Evolutionary conservation across 495 filamentous ascomycete genomes (phyloP).

Genomic region (Clohesyomyces aquaticus): DNA sequence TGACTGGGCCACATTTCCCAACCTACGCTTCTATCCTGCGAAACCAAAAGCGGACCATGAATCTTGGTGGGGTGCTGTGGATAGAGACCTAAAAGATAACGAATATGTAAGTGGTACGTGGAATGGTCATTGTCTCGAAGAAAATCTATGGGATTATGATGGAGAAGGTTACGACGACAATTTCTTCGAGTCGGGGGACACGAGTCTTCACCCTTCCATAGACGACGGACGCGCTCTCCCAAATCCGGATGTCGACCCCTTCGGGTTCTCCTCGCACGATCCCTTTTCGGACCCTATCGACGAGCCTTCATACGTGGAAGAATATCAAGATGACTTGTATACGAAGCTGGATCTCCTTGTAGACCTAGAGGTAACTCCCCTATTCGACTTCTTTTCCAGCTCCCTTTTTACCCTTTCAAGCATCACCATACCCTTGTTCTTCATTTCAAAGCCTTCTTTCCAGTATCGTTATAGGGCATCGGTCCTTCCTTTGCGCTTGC

Average conservation of each 20-base stretch:
- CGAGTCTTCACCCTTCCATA: constrained; percentile 13
- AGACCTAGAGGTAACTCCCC: constrained; percentile 23
- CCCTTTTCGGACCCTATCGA: constrained; percentile 19
- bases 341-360: constrained; percentile 26
- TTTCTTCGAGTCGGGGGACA: constrained; percentile 11
- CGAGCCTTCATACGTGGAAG: constrained; percentile 4
- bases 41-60: background rate
- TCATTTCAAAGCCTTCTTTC: constrained; percentile 9
- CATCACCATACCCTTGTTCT: constrained; percentile 35
- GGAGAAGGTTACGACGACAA: constrained; percentile 34
- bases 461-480: constrained; percentile 5
- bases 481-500: constrained; percentile 13
- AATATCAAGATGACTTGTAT: constrained; percentile 2
- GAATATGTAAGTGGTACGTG: constrained; percentile 9
- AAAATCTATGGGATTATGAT: constrained; percentile 26
- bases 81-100: constrained; percentile 15
- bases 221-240: background rate
- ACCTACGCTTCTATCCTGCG: constrained; percentile 23
- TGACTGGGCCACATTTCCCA: constrained; percentile 37
- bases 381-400: constrained; percentile 31
- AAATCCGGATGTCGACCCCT: constrained; percentile 12
- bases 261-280: constrained; percentile 24
- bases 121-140: constrained; percentile 11
- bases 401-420: constrained; percentile 21
- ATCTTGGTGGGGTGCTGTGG: constrained; percentile 13